Conservation (phyloP, 202 grass and related monocot species). For the Miscanthus sacchariflorus region DNA sequence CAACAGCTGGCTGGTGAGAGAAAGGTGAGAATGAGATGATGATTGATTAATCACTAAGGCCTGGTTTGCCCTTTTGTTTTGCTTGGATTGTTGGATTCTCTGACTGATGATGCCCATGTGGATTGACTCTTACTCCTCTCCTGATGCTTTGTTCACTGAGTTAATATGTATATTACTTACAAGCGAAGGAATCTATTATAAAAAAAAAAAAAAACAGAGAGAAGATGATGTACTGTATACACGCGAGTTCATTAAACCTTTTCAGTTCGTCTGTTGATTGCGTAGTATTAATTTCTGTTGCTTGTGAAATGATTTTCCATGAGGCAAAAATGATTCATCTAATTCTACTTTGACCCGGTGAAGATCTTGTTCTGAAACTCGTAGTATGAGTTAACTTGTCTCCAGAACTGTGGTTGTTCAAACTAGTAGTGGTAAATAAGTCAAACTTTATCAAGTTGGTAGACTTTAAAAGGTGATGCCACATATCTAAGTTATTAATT, state of each 20-base stretch:
- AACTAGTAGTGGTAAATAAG: slow-evolving; percentile 1
- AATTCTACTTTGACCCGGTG: not conserved
- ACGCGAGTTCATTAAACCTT: slow-evolving; percentile 9
- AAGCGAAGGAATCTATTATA: slow-evolving; percentile 39
- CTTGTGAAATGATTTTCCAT: slow-evolving; percentile 13
- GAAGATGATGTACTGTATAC: slow-evolving; percentile 22
- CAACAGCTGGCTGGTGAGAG: slow-evolving; percentile 25
- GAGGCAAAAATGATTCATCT: not conserved
- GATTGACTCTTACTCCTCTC: slow-evolving; percentile 29
- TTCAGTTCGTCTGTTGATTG: slow-evolving; percentile 26
- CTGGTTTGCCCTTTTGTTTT: slow-evolving; percentile 40
- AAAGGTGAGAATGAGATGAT: slow-evolving; percentile 55
- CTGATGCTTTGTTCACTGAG: slow-evolving; percentile 29
- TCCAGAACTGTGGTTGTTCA: not conserved
- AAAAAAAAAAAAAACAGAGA: not conserved
- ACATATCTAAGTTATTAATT: slow-evolving; percentile 7
- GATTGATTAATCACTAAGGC: slow-evolving; percentile 49
- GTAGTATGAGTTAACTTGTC: not conserved
- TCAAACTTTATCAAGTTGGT: not conserved
- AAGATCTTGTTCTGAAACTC: slow-evolving; percentile 1
- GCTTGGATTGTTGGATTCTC: slow-evolving; percentile 41
- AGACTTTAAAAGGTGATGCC: not conserved
- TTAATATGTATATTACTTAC: slow-evolving; percentile 36
- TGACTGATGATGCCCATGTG: slow-evolving; percentile 23
- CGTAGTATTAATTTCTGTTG: not conserved